Conservation (phyloP, 2,329 filamentous ascomycete species). For the Sphaerulina musiva region DNA sequence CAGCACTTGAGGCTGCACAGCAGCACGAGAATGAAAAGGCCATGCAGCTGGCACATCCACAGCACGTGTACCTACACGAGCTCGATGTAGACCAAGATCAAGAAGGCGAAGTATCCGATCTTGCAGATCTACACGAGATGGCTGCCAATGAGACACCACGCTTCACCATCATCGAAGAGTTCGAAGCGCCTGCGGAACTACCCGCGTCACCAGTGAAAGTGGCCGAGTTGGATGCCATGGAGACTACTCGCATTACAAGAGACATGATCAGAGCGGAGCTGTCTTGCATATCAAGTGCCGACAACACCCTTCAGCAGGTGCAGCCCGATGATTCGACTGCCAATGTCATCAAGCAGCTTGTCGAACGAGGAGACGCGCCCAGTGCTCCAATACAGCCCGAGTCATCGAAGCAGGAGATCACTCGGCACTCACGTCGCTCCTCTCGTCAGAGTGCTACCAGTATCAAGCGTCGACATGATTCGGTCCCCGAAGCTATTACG, state of each 20-base stretch:
- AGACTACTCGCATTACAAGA: slow-evolving; percentile 29
- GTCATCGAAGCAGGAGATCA: background rate
- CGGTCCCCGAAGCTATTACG: slow-evolving; percentile 20
- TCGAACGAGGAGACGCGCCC: slow-evolving; percentile 7
- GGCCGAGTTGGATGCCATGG: slow-evolving; percentile 26
- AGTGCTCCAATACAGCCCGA: background rate
- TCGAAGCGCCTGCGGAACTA: slow-evolving; percentile 31
- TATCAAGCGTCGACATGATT: slow-evolving; percentile 14
- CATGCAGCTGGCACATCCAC: slow-evolving; percentile 13
- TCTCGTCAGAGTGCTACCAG: slow-evolving; percentile 10
- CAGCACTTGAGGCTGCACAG: slow-evolving; percentile 27
- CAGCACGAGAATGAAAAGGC: slow-evolving; percentile 18
- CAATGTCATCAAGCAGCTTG: slow-evolving; percentile 15
- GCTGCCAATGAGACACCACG: slow-evolving; percentile 30
- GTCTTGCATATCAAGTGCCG: slow-evolving; percentile 23
- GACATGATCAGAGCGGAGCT: slow-evolving; percentile 34
- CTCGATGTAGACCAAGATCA: slow-evolving; percentile 17
- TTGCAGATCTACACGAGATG: slow-evolving; percentile 28
- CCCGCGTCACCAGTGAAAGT: slow-evolving; percentile 32
- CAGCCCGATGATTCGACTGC: slow-evolving; percentile 18
- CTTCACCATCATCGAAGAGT: slow-evolving; percentile 31
- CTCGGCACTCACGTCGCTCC: slow-evolving; percentile 10
- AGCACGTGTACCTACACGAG: slow-evolving; percentile 16
- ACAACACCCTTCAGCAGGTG: slow-evolving; percentile 18
- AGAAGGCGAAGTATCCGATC: slow-evolving; percentile 19